Base-by-base conservation (phyloP, 305 asterid genomes). In the Fraxinus xanthoxyloides region DNA sequence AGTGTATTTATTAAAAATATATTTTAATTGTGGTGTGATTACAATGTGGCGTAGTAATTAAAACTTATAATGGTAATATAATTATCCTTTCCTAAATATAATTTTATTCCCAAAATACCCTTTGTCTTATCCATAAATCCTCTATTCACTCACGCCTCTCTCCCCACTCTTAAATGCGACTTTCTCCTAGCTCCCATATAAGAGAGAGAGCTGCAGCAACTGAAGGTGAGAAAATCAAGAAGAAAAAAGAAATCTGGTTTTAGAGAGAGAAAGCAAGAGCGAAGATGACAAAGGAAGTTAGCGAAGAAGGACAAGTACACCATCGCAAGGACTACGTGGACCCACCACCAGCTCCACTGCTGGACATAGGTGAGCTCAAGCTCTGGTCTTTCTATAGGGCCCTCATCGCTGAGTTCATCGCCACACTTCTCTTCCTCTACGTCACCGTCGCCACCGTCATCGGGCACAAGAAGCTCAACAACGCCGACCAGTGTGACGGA, bases 381-480 rank as follows among this genome's bases (percentile, higher is more conserved):
- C 94, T 85, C 13, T 94, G 98, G 98, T 90, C 98, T 81, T 92
- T 94, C 79, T 87, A 93, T 90, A 85, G 98, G 78, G 98, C 98
- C 30, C 80, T 93, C 72, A 90, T 93, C 28, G 97, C 98, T 12
- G 98, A 93, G 93, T 93, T 93, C 86, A 83, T 93, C 38, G 98
- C 98, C 76, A 93, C 98, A 36, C 96, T 93, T 54, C 95, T 94
- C 84, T 94, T 94, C 93, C 97, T 94, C 81, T 94, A 94, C 89
- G 89, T 94, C 80, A 87, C 93, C 46, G 87, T 94, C 31, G 98
- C 98, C 85, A 94, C 98, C 48, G 97, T 92, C 77, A 94, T 94
- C 81, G 98, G 97, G 31, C 92, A 94, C 90, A 92, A 90, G 86
- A 88, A 90, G 87, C 90, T 82, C 70, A 84, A 80, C 90, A 89